Percentiles rank a stretch among this genome's conserved stretches.
Evolutionary conservation across 2,329 filamentous ascomycete genomes (phyloP).

Genomic region (Botrytis fragariae): DNA sequence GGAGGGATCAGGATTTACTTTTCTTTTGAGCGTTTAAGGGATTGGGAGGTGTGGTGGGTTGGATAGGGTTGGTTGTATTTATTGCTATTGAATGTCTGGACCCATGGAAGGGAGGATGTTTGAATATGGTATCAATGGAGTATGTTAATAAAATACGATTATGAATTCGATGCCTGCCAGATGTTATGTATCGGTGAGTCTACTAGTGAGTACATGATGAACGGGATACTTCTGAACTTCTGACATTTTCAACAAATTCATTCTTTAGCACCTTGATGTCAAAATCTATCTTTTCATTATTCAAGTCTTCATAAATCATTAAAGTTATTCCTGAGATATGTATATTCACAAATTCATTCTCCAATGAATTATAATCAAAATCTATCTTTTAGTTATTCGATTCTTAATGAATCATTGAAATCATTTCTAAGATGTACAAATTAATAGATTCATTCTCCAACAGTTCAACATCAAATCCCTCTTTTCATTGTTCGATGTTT

Average conservation of each 20-base stretch:
- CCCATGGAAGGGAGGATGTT: neutral
- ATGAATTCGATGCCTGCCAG: neutral
- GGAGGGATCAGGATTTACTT: slow-evolving; percentile 68
- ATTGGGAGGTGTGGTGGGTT: neutral
- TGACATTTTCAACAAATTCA: no score
- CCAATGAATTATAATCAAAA: no score
- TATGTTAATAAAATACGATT: neutral
- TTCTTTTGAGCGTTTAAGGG: slow-evolving; percentile 61
- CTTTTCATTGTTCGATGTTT: no score
- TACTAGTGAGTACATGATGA: no score
- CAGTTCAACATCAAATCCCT: no score
- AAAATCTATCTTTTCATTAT: no score
- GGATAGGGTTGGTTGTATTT: neutral
- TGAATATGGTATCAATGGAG: neutral
- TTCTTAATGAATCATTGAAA: no score
- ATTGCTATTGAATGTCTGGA: neutral
- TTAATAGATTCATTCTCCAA: no score
- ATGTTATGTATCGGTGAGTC: neutral
- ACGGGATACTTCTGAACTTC: no score
- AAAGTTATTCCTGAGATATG: fast-evolving
- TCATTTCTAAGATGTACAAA: fast-evolving
- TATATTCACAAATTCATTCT: no score
- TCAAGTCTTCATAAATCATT: no score
- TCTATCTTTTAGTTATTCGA: no score
- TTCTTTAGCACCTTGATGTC: fast-evolving